A percentile compares a stretch with the other conserved stretches of the same genome.
Conservation (phyloP, 1,284 basidiomycete genomes). For the Ustilago trichophora region DNA sequence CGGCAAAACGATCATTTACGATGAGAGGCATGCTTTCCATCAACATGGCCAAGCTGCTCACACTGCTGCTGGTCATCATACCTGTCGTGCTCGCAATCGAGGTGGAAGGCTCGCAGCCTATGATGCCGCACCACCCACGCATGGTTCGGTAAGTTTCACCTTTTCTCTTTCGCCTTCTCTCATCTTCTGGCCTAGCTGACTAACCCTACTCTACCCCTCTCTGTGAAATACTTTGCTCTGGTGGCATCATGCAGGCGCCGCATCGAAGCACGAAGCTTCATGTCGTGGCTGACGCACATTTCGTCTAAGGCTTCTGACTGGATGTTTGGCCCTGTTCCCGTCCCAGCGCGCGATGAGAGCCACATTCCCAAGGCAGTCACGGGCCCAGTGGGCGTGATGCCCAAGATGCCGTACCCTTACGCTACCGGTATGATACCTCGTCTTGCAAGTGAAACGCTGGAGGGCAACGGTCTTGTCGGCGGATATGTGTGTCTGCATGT, state of each 20-base stretch:
- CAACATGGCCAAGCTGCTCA: conserved; percentile 21
- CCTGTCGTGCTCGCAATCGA: conserved; percentile 11
- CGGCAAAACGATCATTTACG: not conserved
- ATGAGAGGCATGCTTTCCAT: conserved; percentile 14
- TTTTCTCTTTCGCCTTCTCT: not conserved
- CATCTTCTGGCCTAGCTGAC: not conserved
- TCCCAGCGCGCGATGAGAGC: not conserved
- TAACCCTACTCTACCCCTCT: not conserved
- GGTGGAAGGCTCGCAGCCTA: not conserved
- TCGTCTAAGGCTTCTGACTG: conserved; percentile 31
- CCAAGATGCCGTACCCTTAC: conserved; percentile 37
- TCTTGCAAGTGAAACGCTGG: conserved; percentile 21
- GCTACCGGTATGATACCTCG: conserved; percentile 35
- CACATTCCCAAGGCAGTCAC: conserved; percentile 9
- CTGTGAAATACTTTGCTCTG: too few relatives aligned
- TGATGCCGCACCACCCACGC: not conserved
- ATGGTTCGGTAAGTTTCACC: conserved; percentile 16
- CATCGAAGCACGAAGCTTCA: conserved; percentile 15
- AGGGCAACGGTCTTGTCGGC: conserved; percentile 18
- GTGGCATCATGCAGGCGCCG: too few relatives aligned
- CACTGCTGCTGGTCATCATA: conserved; percentile 11
- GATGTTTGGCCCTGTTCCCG: conserved; percentile 23
- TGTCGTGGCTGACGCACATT: conserved; percentile 21
- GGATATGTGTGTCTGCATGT: conserved; percentile 36
- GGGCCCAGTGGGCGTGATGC: conserved; percentile 13